Evolutionary conservation across 306 rosid species (phyloP), one percentile per base, ranked within the genome.

Genomic region (Myrica gale): DNA sequence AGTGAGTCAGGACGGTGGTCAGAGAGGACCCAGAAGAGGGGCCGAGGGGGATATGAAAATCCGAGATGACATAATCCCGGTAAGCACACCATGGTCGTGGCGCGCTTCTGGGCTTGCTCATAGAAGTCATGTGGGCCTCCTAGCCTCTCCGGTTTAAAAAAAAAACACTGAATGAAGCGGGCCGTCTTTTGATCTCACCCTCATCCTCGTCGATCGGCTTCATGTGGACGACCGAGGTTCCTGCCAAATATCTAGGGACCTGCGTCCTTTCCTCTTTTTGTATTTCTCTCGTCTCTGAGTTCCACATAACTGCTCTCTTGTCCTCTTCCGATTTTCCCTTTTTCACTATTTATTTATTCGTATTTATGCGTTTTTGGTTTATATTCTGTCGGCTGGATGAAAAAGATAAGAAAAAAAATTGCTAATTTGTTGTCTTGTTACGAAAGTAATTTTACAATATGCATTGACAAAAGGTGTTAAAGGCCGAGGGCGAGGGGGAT

Each of bases 151-250:
- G 5, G 13, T 48, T 15, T 48, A 1, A 5, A 16, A 68, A 53
- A 7, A 11, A 2, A 16, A 23, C 12, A 3, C 8, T 46, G 5
- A 55, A 74, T 56, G 83, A 5, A 69, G 76, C 72, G 83, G 88
- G 83, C 76, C 79, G 74, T 58, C 19, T 78, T 71, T 56, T 15
- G 47, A 70, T 78, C 72, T 56, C 68, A 65, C 56, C 87, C 82
- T 32, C 73, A 68, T 69, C 73, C 42, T 16, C 43, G 4, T 51
- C 37, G 45, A 61, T 73, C 68, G 54, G 11, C 45, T n/a, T 61
- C 79, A 78, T 74, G 85, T 81, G 85, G 81, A 56, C 51, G 83
- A 21, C 80, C 71, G 69, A 71, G 39, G 63, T 54, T 20, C 67
- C 67, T 32, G 69, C 72, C 75, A 50, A 80, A 39, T 47, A 63